phyloP scores from a whole-genome alignment of 331 rosid species.

The Malus hybrid region DNA sequence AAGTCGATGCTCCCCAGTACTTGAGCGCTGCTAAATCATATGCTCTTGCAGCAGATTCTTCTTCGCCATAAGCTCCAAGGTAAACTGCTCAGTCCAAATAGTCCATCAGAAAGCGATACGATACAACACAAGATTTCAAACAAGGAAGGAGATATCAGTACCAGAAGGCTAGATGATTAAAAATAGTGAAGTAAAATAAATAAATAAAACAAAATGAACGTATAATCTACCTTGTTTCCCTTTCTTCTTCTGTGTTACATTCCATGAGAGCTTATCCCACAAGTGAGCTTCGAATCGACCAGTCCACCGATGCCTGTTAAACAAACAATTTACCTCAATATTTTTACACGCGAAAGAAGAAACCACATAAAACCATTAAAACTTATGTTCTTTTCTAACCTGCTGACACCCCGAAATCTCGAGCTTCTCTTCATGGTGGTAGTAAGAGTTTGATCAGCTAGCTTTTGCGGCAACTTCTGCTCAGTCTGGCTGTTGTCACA shows the following conservation, averaged over 20 bases:
- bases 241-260: slow-evolving; percentile 77
- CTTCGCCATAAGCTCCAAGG: slow-evolving; percentile 89
- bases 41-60: slow-evolving; percentile 85
- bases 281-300: slow-evolving; percentile 79
- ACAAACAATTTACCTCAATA: neutral
- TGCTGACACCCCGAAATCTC: slow-evolving; percentile 66
- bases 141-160: neutral
- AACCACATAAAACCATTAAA: neutral
- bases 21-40: slow-evolving; percentile 22
- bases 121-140: slow-evolving; percentile 9
- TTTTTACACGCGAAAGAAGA: neutral
- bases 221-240: slow-evolving; percentile 60
- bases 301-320: slow-evolving; percentile 73
- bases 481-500: slow-evolving; percentile 12
- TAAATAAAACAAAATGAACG: neutral
- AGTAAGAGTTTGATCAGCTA: slow-evolving; percentile 30
- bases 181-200: too few relatives aligned
- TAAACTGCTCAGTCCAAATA: slow-evolving; percentile 37
- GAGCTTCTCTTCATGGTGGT: slow-evolving; percentile 59
- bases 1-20: slow-evolving; percentile 76
- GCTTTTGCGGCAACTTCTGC: slow-evolving; percentile 13
- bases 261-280: slow-evolving; percentile 87
- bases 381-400: slow-evolving; percentile 8
- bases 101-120: slow-evolving; percentile 15
- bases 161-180: neutral